Percentiles rank a stretch among this genome's conserved stretches.
These are phyloP conservation scores for Stentor coeruleus DNA, from an alignment of 73 alveolate species.

Conservation along the genomic window DNA sequence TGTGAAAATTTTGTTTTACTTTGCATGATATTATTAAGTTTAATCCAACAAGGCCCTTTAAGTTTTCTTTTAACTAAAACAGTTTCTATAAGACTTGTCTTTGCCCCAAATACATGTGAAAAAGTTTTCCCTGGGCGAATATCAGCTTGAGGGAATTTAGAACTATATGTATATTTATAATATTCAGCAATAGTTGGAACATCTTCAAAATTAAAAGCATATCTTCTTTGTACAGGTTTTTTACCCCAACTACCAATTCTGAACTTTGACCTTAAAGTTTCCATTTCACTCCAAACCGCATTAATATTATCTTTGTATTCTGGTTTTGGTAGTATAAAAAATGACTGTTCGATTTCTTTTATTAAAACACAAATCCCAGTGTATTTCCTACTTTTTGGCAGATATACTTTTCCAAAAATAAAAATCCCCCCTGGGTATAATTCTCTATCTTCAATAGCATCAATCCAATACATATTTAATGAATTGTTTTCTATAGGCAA, in stretches of 20 bases:
- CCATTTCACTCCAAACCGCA: conserved; percentile 64
- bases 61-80: conserved; percentile 77
- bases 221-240: conserved; percentile 64
- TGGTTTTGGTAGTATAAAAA: conserved; percentile 69
- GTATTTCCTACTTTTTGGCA: conserved; percentile 52
- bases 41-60: conserved; percentile 97
- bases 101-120: conserved; percentile 74
- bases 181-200: conserved; percentile 54
- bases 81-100: conserved; percentile 80
- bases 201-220: conserved; percentile 91
- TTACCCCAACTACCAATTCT: conserved; percentile 47
- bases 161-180: conserved; percentile 70
- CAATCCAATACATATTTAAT: conserved; percentile 78
- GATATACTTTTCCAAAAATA: conserved; percentile 78
- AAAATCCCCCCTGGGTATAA: conserved; percentile 40
- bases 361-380: conserved; percentile 65
- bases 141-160: conserved; percentile 67
- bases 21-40: conserved; percentile 57
- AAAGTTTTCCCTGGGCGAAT: conserved; percentile 62
- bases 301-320: conserved; percentile 43
- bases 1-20: conserved; percentile 58
- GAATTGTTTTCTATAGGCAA: conserved; percentile 65
- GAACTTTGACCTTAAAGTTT: conserved; percentile 52
- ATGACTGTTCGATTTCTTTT: conserved; percentile 62
- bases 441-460: conserved; percentile 85